These are phyloP conservation scores for Ilyonectria robusta DNA, from an alignment of 2,329 filamentous ascomycete genomes.

Conservation along the genomic window DNA sequence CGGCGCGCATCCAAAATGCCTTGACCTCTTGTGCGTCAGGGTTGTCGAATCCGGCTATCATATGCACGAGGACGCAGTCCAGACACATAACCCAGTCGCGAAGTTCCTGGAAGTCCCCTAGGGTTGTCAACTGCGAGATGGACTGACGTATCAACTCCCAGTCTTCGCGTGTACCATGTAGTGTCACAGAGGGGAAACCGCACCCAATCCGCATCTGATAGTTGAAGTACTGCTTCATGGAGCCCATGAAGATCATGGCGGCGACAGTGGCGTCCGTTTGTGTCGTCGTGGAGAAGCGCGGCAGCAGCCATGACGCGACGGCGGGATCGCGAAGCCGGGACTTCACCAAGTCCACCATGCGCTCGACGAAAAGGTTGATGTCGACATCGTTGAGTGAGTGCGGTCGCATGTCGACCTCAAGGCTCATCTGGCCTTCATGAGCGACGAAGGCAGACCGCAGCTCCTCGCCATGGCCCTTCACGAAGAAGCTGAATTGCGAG, in stretches of 20 bases:
- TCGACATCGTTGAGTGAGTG: conserved; percentile 7
- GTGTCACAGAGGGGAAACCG: conserved; percentile 26
- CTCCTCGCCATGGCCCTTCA: conserved; percentile 31
- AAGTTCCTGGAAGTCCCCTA: conserved; percentile 3
- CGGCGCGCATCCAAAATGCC: conserved; percentile 38
- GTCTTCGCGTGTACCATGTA: conserved; percentile 25
- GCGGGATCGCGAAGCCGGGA: background rate
- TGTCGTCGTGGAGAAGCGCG: conserved; percentile 22
- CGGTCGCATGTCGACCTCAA: conserved; percentile 15
- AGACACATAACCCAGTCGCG: background rate
- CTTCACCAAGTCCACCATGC: conserved; percentile 12
- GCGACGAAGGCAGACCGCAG: conserved; percentile 28
- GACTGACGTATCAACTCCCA: conserved; percentile 21
- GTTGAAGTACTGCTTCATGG: conserved; percentile 34
- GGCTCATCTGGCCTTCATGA: conserved; percentile 19
- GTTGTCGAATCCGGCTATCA: conserved; percentile 31
- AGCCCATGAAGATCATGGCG: conserved; percentile 30
- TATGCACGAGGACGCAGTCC: conserved; percentile 21
- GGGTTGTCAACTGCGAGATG: conserved; percentile 8
- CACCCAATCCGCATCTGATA: conserved; percentile 20
- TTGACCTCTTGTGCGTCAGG: conserved; percentile 28
- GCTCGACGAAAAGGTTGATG: conserved; percentile 10
- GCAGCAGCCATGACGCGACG: conserved; percentile 25
- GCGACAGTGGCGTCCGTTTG: conserved; percentile 23
- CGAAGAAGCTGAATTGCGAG: conserved; percentile 35